phyloP scores from a whole-genome alignment of 176 grass and related monocot species.

The Musa itinerans region DNA sequence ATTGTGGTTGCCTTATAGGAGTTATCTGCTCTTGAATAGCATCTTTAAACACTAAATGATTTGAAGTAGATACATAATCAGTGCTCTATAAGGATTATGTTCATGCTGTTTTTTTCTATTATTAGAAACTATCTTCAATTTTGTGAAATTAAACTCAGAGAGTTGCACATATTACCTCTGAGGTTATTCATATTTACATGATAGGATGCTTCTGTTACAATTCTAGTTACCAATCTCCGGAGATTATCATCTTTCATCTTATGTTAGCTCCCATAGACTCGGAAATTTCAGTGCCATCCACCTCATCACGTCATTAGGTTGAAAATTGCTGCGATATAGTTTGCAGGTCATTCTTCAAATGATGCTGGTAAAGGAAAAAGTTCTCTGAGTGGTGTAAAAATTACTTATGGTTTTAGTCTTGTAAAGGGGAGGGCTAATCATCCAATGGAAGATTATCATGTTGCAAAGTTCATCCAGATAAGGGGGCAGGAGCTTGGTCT shows the following conservation, averaged over 20 bases:
- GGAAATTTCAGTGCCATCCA: constrained; percentile 29
- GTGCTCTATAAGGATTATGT: too few species aligned
- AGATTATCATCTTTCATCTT: background rate
- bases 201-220: too few species aligned
- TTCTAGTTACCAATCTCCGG: too few species aligned
- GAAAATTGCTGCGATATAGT: constrained; percentile 21
- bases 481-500: constrained; percentile 31
- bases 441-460: constrained; percentile 48
- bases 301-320: constrained; percentile 4
- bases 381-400: constrained; percentile 11
- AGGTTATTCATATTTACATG: too few species aligned
- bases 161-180: too few species aligned
- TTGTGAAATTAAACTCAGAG: too few species aligned
- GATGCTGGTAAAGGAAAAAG: constrained; percentile 26
- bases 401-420: constrained; percentile 37
- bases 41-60: too few species aligned
- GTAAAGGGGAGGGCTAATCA: constrained; percentile 42
- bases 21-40: too few species aligned
- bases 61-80: too few species aligned
- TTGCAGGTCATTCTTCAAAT: constrained; percentile 4
- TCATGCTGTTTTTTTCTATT: too few species aligned
- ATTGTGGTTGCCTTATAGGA: too few species aligned
- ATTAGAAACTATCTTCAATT: too few species aligned
- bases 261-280: constrained; percentile 3
- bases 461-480: constrained; percentile 28